Percentiles rank a stretch among this genome's conserved stretches.
These are phyloP conservation scores for Heterobasidion occidentale DNA, from an alignment of 1,284 basidiomycete genomes.

Conservation along the genomic window DNA sequence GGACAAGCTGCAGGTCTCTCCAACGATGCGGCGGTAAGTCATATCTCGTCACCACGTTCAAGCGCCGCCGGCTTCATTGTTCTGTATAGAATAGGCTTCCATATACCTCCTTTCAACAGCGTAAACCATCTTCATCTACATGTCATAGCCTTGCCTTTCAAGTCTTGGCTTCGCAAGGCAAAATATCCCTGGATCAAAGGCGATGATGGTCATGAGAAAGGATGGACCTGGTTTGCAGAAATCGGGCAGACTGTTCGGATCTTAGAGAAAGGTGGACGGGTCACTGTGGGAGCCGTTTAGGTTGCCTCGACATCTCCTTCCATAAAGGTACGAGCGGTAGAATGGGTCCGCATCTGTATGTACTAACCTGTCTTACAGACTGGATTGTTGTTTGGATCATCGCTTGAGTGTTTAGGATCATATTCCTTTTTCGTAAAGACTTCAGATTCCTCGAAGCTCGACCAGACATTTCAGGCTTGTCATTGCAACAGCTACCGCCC, in stretches of 20 bases:
- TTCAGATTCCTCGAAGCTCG: no score
- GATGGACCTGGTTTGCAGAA: conserved; percentile 73
- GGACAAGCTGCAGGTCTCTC: conserved; percentile 34
- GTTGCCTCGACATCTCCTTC: no score
- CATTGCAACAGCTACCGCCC: no score
- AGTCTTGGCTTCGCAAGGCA: conserved; percentile 28
- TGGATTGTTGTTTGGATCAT: no score
- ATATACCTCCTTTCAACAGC: conserved; percentile 79
- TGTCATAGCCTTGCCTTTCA: conserved; percentile 66
- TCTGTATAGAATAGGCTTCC: conserved; percentile 59
- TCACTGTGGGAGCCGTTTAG: conserved; percentile 38
- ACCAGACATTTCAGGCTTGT: no score
- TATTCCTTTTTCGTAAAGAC: no score
- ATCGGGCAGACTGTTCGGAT: conserved; percentile 56
- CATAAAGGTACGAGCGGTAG: no score
- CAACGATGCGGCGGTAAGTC: conserved; percentile 35
- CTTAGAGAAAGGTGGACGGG: conserved; percentile 42
- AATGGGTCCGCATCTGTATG: no score
- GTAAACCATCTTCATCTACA: conserved; percentile 78
- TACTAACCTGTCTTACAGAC: no score
- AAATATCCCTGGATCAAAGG: conserved; percentile 53
- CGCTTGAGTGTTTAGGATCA: no score
- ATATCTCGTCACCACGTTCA: background rate
- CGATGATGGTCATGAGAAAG: conserved; percentile 36
- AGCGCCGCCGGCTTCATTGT: no score